These are phyloP conservation scores for Vinca minor DNA, from an alignment of 257 asterid species.

Conservation along the genomic window DNA sequence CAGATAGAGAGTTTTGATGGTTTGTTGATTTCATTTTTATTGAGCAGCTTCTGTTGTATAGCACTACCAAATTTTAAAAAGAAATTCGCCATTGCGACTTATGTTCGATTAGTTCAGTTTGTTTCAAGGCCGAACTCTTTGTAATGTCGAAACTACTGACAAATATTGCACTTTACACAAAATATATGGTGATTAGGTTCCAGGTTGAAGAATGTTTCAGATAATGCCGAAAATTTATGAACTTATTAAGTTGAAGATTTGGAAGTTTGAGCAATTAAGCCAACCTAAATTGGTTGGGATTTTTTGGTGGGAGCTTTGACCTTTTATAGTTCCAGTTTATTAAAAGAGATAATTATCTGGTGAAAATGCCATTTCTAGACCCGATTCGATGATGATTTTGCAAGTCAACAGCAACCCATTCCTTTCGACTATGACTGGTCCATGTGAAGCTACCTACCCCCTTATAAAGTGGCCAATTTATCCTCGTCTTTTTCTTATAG, in stretches of 20 bases:
- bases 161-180: too few relatives aligned
- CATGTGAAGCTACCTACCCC: not conserved
- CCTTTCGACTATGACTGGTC: not conserved
- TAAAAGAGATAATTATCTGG: too few relatives aligned
- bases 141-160: too few relatives aligned
- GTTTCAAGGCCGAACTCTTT: too few relatives aligned
- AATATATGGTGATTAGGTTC: too few relatives aligned
- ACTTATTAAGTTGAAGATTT: not conserved
- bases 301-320: not conserved
- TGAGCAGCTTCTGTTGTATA: slow-evolving; percentile 4
- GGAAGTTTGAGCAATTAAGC: not conserved
- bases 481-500: too few relatives aligned
- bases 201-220: not conserved
- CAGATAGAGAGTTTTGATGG: not conserved
- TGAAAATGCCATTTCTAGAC: slow-evolving; percentile 5
- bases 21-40: not conserved
- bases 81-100: not conserved
- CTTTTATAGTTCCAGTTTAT: too few relatives aligned
- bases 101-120: too few relatives aligned
- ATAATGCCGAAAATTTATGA: not conserved
- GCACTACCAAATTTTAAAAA: not conserved
- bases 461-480: not conserved
- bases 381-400: not conserved
- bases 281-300: not conserved
- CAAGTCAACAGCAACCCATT: slow-evolving; percentile 8